Percentiles rank a stretch among this genome's conserved stretches.
Evolutionary conservation across 306 rosid species (phyloP).

Genomic region (Potentilla sterilis): DNA sequence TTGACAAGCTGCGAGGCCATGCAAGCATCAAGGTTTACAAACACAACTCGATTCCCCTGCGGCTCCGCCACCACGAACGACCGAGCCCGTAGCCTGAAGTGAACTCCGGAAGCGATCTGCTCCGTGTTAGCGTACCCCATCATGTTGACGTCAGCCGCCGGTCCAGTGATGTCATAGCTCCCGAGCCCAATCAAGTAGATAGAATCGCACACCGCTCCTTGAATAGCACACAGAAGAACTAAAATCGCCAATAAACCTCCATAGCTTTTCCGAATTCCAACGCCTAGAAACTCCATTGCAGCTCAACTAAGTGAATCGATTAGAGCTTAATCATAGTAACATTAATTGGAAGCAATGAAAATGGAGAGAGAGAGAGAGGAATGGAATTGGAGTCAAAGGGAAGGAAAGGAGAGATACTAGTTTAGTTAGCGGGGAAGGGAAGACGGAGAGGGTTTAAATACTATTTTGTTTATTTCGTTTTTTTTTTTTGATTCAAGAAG

Average conservation of each 20-base stretch:
- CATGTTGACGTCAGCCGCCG: conserved; percentile 95
- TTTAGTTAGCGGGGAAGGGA: conserved; percentile 17
- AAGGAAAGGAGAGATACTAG: neutral
- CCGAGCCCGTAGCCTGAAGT: conserved; percentile 79
- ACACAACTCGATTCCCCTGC: conserved; percentile 65
- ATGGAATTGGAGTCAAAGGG: conserved; percentile 24
- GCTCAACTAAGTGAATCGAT: conserved; percentile 10
- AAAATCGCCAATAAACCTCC: conserved; percentile 12
- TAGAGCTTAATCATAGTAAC: conserved; percentile 6
- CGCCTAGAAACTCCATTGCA: conserved; percentile 31
- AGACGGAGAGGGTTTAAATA: conserved; percentile 4
- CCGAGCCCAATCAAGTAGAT: conserved; percentile 78
- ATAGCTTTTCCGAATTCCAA: conserved; percentile 18
- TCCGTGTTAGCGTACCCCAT: conserved; percentile 83
- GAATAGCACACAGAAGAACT: conserved; percentile 13
- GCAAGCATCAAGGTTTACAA: conserved; percentile 94
- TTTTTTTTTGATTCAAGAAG: too few species aligned
- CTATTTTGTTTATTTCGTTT: neutral
- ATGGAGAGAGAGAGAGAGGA: neutral
- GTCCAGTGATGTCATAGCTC: conserved; percentile 93
- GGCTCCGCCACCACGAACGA: conserved; percentile 74
- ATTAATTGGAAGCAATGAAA: neutral
- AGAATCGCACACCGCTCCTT: conserved; percentile 39
- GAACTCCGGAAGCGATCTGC: conserved; percentile 74
- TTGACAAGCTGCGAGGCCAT: conserved; percentile 87